Evolutionary conservation across 176 grass and related monocot genomes (phyloP).

Genomic region (Tillandsia leiboldiana): DNA sequence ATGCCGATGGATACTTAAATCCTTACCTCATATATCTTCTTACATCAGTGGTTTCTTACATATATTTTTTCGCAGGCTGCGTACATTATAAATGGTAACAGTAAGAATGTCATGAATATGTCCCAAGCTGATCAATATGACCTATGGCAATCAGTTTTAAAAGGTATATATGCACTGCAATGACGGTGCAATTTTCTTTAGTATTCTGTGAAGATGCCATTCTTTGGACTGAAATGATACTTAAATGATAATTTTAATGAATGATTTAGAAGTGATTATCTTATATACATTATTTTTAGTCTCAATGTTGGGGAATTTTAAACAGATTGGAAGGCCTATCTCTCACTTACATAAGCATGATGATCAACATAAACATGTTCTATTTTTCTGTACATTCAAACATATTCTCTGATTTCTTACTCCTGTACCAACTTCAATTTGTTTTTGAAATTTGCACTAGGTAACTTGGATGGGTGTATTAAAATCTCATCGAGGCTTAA

Average conservation of each 20-base stretch:
- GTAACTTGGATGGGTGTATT: slow-evolving; percentile 56
- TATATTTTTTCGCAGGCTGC: slow-evolving; percentile 45
- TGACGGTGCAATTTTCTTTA: no score
- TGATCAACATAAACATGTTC: background rate
- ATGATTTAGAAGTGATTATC: background rate
- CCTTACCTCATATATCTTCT: background rate
- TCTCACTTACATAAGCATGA: background rate
- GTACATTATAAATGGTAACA: slow-evolving; percentile 92
- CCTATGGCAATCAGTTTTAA: slow-evolving; percentile 80
- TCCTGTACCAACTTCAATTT: background rate
- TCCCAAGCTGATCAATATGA: slow-evolving; percentile 88
- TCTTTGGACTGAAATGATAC: no score
- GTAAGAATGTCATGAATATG: slow-evolving; percentile 97
- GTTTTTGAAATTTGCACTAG: slow-evolving; percentile 26
- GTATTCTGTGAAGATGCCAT: no score
- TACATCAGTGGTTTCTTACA: slow-evolving; percentile 9
- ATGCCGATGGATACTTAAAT: no score
- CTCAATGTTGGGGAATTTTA: no score
- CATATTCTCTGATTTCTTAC: background rate
- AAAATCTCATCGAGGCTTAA: slow-evolving; percentile 77
- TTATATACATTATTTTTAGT: slow-evolving; percentile 1
- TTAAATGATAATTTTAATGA: background rate
- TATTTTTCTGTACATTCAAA: background rate
- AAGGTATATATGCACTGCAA: slow-evolving; percentile 33
- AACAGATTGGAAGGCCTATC: no score